Evolutionary conservation across 2,329 filamentous ascomycete species (phyloP), one percentile per base, ranked within the genome.

Genomic region (Fusarium transvaalense): DNA sequence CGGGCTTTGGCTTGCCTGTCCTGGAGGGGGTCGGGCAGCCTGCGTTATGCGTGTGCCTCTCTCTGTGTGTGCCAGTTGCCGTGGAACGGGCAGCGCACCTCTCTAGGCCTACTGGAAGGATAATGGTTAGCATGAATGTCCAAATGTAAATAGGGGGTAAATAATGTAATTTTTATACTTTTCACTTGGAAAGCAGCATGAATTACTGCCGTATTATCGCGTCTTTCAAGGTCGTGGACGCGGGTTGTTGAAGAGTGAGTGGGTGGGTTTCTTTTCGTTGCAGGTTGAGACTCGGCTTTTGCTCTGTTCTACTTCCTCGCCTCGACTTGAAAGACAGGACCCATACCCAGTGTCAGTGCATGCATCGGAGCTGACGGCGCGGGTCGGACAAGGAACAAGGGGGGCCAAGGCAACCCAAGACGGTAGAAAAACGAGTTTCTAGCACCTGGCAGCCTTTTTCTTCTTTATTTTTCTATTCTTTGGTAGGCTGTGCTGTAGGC

Each of bases 121-220:
- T 43, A 54, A 46, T 35, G 64, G 62, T 74, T 64, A 74, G 65
- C 57, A 51, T 56, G 35, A 37, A 46, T 50, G 39, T 45, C 41
- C 39, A 52, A 32, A 50, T 21, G 25, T 50, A 51, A 61, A 56
- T 35, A n/a, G 38, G 52, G 35, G 37, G 17, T 34, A 19, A 15
- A n/a, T 47, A n/a, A 43, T 55, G 47, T 21, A 39, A 13, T 64
- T 71, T 55, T 56, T 29, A 23, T 62, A 78, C 77, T 74, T 73
- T 63, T 67, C 68, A 73, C 69, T 72, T 60, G 56, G 64, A 68
- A 68, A 73, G 68, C 67, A 75, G 76, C 76, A 79, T 78, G 69
- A 72, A 73, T 72, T 71, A 69, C 72, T 70, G 75, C 72, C 65
- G 68, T 71, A 60, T 32, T 60, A 74, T 78, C 76, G 76, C 77